phyloP scores from a whole-genome alignment of 768 basidiomycete genomes.

The Suillus tomentosus region DNA sequence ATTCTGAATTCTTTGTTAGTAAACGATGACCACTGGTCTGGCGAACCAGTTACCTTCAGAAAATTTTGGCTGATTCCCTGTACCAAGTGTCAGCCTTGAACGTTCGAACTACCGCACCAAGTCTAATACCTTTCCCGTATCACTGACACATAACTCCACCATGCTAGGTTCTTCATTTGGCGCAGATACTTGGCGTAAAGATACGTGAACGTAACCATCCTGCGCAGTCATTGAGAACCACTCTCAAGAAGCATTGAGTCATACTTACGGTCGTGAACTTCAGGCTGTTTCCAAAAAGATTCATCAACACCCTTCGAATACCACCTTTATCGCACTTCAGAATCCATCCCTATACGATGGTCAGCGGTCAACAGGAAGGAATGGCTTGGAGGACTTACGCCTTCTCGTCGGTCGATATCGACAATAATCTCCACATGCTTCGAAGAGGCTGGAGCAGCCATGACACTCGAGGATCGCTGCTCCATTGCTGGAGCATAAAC shows the following conservation, averaged over 20 bases:
- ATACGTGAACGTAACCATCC: slow-evolving; percentile 87
- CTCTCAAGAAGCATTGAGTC: background rate
- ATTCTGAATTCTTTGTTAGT: slow-evolving; percentile 49
- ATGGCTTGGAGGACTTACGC: slow-evolving; percentile 45
- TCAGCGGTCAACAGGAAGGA: background rate
- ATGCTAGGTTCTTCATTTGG: slow-evolving; percentile 60
- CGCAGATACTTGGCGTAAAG: slow-evolving; percentile 72
- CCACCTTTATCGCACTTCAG: slow-evolving; percentile 92
- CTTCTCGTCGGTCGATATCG: slow-evolving; percentile 74
- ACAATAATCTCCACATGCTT: slow-evolving; percentile 83
- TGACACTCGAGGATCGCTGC: slow-evolving; percentile 44
- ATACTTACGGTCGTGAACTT: slow-evolving; percentile 82
- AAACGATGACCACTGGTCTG: slow-evolving; percentile 4
- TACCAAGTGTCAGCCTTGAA: slow-evolving; percentile 11
- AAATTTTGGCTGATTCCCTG: slow-evolving; percentile 93
- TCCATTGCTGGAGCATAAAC: slow-evolving; percentile 79
- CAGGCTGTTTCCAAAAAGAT: slow-evolving; percentile 89
- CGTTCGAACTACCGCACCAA: background rate
- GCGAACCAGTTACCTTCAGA: slow-evolving; percentile 58
- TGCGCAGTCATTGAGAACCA: slow-evolving; percentile 32
- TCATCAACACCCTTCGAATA: slow-evolving; percentile 90
- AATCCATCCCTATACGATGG: slow-evolving; percentile 70
- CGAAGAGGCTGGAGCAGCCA: slow-evolving; percentile 33
- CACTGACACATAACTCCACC: slow-evolving; percentile 81
- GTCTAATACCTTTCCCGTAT: slow-evolving; percentile 78